Percentiles rank a stretch among this genome's conserved stretches.
phyloP scores from a whole-genome alignment of 1,284 basidiomycete genomes.

The Ceratorhiza oryzae-sativae region DNA sequence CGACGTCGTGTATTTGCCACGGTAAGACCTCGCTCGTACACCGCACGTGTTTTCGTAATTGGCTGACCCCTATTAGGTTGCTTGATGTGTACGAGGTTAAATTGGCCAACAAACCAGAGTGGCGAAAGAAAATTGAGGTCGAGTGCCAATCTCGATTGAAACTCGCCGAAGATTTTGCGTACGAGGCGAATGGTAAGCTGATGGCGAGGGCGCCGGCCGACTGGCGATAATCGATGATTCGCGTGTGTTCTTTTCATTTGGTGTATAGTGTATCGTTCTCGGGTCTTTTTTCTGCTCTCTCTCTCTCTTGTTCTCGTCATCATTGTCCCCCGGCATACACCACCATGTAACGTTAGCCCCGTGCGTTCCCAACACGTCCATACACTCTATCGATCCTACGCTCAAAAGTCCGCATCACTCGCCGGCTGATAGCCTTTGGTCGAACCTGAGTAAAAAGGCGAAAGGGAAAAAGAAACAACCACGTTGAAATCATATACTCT shows the following conservation, averaged over 20 bases:
- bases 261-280: constrained; percentile 15
- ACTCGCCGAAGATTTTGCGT: constrained; percentile 37
- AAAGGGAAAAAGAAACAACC: background rate
- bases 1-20: constrained; percentile 23
- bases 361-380: constrained; percentile 1
- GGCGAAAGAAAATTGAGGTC: constrained; percentile 31
- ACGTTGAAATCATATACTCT: constrained; percentile 18
- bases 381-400: too few species aligned
- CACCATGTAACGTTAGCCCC: constrained; percentile 17
- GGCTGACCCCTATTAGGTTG: constrained; percentile 11
- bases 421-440: background rate
- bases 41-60: background rate
- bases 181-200: constrained; percentile 16
- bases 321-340: too few species aligned
- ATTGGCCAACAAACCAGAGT: constrained; percentile 24
- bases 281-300: background rate
- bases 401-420: constrained; percentile 3
- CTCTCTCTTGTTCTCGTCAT: background rate
- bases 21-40: background rate
- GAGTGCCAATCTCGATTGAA: constrained; percentile 25
- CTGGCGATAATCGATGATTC: constrained; percentile 6
- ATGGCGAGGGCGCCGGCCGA: constrained; percentile 26
- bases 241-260: constrained; percentile 1
- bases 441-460: background rate
- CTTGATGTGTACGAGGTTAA: constrained; percentile 23